Base-by-base conservation (phyloP, 441 rosid genomes). In the Erodium moschatum region DNA sequence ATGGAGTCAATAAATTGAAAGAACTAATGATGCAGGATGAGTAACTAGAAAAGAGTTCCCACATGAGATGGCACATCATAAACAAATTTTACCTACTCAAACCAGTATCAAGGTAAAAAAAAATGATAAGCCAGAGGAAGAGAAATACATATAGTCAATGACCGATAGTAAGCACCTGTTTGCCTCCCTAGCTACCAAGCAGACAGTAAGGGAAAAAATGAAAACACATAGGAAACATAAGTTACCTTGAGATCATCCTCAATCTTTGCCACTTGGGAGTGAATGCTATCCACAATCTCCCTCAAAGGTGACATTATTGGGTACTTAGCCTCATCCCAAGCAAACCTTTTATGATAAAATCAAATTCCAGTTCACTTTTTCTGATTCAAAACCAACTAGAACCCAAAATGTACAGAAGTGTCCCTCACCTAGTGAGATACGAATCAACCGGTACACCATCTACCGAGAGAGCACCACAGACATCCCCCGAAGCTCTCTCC, bases 231-330 rank as follows among this genome's bases (percentile, higher is more conserved):
- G 20, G 64, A 60, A 60, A 60, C n/a, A 21, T 13, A 60, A 60
- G 64, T 60, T 72, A 92, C 99, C 99, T 95, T 95, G 77, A 95
- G 97, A 85, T 95, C 98, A 87, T 95, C 99, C 78, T 95, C 99
- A 73, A 92, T 89, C 85, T 89, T 95, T n/a, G 89, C 84, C 48
- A 90, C 96, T 77, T 83, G 96, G 73, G 82, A 71, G 69, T 90
- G 99, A 77, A 95, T 89, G 74, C 82, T 76, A 71, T 84, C 95
- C 38, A 95, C 88, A 77, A 82, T 89, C 77, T 91, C 97, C 85
- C 83, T 91, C 70, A 91, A 72, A 68, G 97, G 92, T 2, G 99
- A 85, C 96, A 87, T 87, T 6, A 91, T 85, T 65, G 97, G 99
- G 78, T 91, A 95, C 85, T 83, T 95, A 6, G 97, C 92, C 77